Percentiles rank a stretch among this genome's conserved stretches.
These are phyloP conservation scores for Diaporthe humulicola DNA, from an alignment of 2,329 filamentous ascomycete genomes.

Conservation along the genomic window DNA sequence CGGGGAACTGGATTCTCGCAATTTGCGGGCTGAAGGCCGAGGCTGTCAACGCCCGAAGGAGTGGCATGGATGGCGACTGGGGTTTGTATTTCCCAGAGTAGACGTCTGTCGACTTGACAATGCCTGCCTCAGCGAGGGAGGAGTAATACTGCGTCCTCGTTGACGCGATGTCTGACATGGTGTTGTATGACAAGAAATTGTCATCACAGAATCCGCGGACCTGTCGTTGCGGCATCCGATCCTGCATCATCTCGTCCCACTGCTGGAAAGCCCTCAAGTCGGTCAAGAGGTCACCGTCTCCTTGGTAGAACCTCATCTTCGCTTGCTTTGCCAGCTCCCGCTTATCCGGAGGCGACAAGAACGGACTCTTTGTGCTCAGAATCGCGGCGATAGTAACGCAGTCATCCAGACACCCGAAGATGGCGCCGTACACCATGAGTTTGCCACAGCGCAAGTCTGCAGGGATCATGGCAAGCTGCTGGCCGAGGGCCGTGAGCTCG, in stretches of 20 bases:
- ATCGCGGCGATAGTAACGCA: conserved; percentile 92
- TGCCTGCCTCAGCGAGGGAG: conserved; percentile 87
- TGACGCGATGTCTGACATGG: conserved; percentile 87
- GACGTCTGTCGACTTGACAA: conserved; percentile 64
- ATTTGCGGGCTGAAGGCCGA: conserved; percentile 87
- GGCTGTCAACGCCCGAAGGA: conserved; percentile 79
- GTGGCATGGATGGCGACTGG: conserved; percentile 53
- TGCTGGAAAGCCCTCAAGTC: conserved; percentile 87
- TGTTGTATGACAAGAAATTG: conserved; percentile 87
- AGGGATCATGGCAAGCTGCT: conserved; percentile 94
- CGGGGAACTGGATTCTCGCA: conserved; percentile 91
- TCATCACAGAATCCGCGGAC: conserved; percentile 84
- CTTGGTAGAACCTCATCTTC: conserved; percentile 78
- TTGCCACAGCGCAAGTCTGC: conserved; percentile 94
- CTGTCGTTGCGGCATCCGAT: conserved; percentile 71
- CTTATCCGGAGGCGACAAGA: conserved; percentile 85
- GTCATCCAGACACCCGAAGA: conserved; percentile 92
- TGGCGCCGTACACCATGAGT: conserved; percentile 93
- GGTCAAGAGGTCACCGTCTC: conserved; percentile 89
- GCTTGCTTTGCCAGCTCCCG: conserved; percentile 86
- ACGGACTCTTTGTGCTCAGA: conserved; percentile 89
- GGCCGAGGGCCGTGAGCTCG: conserved; percentile 89
- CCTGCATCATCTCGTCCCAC: conserved; percentile 78
- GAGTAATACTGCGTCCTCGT: conserved; percentile 89
- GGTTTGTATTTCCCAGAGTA: conserved; percentile 45